Conservation (phyloP, 1,139 yeast species). For the Sugiyamaella xylanicola region DNA sequence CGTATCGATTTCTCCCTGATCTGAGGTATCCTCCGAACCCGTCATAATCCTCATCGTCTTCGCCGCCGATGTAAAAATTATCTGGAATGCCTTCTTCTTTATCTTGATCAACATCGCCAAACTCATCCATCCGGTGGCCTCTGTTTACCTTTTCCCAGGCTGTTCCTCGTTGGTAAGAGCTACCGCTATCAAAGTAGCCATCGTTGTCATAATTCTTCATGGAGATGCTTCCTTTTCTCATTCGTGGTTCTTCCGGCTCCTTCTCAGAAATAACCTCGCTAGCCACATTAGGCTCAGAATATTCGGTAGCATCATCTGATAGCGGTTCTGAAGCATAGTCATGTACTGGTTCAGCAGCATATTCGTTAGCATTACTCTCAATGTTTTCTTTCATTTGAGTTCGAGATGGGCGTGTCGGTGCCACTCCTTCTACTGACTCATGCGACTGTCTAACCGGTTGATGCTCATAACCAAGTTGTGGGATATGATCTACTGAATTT, state of each 20-base stretch:
- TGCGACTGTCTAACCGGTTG: not conserved
- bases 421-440: not conserved
- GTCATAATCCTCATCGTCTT: conserved; percentile 15
- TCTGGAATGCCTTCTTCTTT: conserved; percentile 15
- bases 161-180: conserved; percentile 10
- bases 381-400: not conserved
- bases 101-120: conserved; percentile 11
- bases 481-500: not conserved
- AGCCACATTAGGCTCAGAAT: not conserved
- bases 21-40: not conserved
- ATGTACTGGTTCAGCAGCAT: not conserved
- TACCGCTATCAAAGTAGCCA: not conserved
- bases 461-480: not conserved
- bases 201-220: not conserved
- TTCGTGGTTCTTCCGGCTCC: not conserved
- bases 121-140: conserved; percentile 15
- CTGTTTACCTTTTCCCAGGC: conserved; percentile 13
- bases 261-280: not conserved
- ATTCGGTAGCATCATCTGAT: not conserved
- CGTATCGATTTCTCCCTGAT: conserved; percentile 5
- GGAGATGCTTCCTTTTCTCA: not conserved
- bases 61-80: conserved; percentile 14
- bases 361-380: not conserved
- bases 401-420: too few relatives aligned
- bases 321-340: not conserved